A percentile compares a stretch with the other conserved stretches of the same genome.
These are phyloP conservation scores for Phytophthora lateralis DNA, from an alignment of 352 stramenopile genomes.

Conservation along the genomic window DNA sequence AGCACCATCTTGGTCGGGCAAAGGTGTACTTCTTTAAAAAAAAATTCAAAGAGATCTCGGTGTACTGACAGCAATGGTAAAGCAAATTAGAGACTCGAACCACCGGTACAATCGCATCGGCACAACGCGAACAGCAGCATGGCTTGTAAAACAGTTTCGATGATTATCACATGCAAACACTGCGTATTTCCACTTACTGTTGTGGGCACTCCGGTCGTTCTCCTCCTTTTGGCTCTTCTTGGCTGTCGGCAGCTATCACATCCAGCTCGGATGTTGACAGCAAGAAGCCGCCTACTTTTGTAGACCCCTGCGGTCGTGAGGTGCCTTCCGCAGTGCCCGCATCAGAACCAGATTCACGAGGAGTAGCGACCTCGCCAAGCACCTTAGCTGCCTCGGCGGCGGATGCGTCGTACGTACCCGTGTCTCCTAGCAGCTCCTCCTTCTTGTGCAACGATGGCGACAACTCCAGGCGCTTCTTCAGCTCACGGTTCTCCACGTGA, in stretches of 20 bases:
- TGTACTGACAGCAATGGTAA: no score
- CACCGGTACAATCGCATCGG: no score
- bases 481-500: slow-evolving; percentile 59
- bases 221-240: slow-evolving; percentile 43
- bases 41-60: no score
- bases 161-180: slow-evolving; percentile 9
- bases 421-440: slow-evolving; percentile 15
- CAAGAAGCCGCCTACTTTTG: slow-evolving; percentile 41
- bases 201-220: slow-evolving; percentile 47
- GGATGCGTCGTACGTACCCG: slow-evolving; percentile 32
- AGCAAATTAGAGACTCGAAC: no score
- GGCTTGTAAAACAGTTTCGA: neutral
- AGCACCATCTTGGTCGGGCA: no score
- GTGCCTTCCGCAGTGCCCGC: neutral
- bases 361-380: slow-evolving; percentile 11
- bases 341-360: slow-evolving; percentile 6
- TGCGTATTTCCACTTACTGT: slow-evolving; percentile 38
- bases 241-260: slow-evolving; percentile 22
- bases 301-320: neutral
- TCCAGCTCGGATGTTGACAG: slow-evolving; percentile 38
- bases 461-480: slow-evolving; percentile 55
- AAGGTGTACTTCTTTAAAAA: no score
- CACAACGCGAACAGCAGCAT: no score
- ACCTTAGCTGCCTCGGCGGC: slow-evolving; percentile 35
- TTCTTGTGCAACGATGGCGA: slow-evolving; percentile 12